phyloP scores from a whole-genome alignment of 2,329 filamentous ascomycete genomes.

The Colletotrichum salicis region DNA sequence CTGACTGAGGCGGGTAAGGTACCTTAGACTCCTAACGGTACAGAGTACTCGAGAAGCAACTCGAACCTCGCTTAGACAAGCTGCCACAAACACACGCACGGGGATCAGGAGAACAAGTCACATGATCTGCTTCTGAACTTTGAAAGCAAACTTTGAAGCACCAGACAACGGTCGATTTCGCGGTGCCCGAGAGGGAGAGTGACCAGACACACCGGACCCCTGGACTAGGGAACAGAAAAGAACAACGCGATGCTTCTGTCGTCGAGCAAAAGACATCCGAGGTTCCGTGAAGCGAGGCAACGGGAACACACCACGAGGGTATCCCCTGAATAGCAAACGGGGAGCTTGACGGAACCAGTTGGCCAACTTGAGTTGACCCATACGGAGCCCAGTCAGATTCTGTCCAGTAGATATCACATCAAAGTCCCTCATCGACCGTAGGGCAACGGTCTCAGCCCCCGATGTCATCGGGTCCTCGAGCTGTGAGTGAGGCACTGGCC shows the following conservation, averaged over 20 bases:
- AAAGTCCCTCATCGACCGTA: background rate
- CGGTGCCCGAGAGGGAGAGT: background rate
- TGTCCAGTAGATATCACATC: slow-evolving; percentile 5
- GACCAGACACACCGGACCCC: background rate
- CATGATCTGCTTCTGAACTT: background rate
- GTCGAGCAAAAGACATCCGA: slow-evolving; percentile 8
- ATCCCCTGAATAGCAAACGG: slow-evolving; percentile 1
- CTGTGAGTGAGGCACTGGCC: background rate
- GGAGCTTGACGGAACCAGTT: background rate
- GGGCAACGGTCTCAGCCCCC: background rate
- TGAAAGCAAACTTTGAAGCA: background rate
- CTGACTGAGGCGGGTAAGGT: background rate
- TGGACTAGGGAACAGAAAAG: background rate
- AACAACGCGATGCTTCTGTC: background rate
- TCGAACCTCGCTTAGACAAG: background rate
- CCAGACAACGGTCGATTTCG: background rate
- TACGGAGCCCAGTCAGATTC: background rate
- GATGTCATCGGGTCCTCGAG: background rate
- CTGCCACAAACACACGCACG: background rate
- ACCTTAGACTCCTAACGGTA: background rate
- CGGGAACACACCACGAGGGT: slow-evolving; percentile 11
- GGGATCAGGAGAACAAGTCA: background rate
- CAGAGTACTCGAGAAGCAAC: no score
- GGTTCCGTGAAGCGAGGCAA: background rate
- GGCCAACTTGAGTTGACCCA: background rate